Evolutionary conservation across 371 early-diverging fungal genomes (phyloP).

Genomic region (Syncephalastrum monosporum): DNA sequence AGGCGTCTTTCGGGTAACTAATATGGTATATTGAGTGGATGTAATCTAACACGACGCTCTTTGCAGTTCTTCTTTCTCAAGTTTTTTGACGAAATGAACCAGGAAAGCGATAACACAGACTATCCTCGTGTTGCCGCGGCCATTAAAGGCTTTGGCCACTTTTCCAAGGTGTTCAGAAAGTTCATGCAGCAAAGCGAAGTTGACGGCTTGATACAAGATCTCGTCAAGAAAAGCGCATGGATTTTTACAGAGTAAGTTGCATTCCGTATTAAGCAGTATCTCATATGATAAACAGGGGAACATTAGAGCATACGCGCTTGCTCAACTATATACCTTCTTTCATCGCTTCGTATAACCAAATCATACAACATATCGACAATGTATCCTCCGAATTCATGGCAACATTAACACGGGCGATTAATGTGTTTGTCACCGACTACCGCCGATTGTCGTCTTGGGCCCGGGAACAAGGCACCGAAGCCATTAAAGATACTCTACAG

Average conservation of each 20-base stretch:
- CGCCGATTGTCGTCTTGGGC: conserved; percentile 36
- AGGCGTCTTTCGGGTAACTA: conserved; percentile 19
- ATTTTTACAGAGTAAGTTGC: conserved; percentile 54
- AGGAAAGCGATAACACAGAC: conserved; percentile 12
- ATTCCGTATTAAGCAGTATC: no score
- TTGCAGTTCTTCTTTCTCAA: conserved; percentile 54
- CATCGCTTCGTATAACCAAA: conserved; percentile 60
- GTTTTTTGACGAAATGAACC: conserved; percentile 38
- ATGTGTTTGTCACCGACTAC: conserved; percentile 43
- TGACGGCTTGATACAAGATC: conserved; percentile 37
- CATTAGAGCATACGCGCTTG: conserved; percentile 31
- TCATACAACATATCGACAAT: conserved; percentile 47
- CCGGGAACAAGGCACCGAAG: conserved; percentile 38
- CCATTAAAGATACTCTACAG: conserved; percentile 49
- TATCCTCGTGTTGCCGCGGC: conserved; percentile 54
- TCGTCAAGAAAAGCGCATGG: conserved; percentile 58
- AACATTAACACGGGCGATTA: conserved; percentile 50
- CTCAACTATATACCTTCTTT: conserved; percentile 60
- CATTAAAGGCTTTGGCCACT: conserved; percentile 71
- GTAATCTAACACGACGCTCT: neutral
- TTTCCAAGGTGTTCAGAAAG: conserved; percentile 60
- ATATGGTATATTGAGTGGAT: neutral
- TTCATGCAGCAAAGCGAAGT: conserved; percentile 44
- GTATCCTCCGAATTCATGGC: conserved; percentile 47
- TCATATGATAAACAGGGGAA: conserved; percentile 19